Conservation (phyloP, 352 stramenopile species). For the Phytophthora citrophthora region DNA sequence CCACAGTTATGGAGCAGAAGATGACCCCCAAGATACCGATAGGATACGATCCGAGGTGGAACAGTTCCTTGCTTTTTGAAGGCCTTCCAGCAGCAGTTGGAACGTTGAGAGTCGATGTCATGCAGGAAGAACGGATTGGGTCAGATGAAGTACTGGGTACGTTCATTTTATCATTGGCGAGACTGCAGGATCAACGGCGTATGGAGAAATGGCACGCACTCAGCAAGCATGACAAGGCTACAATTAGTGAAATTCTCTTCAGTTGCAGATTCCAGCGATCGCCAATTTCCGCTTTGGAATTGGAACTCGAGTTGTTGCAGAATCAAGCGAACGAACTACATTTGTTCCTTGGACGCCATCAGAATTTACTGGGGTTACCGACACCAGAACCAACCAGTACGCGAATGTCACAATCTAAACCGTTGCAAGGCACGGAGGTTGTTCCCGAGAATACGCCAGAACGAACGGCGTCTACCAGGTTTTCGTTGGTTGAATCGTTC, state of each 20-base stretch:
- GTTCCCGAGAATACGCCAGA: constrained; percentile 31
- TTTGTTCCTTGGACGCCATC: constrained; percentile 60
- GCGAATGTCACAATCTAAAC: constrained; percentile 20
- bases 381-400: constrained; percentile 6
- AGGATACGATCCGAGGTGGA: constrained; percentile 38
- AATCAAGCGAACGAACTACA: constrained; percentile 69
- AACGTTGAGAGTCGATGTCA: constrained; percentile 51
- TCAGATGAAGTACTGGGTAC: constrained; percentile 49
- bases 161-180: constrained; percentile 44
- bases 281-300: constrained; percentile 52
- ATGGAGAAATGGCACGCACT: constrained; percentile 59
- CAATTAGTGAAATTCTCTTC: constrained; percentile 46
- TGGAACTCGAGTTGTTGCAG: constrained; percentile 62
- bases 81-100: constrained; percentile 50
- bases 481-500: constrained; percentile 52
- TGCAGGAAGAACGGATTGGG: constrained; percentile 70
- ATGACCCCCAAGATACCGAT: constrained; percentile 47
- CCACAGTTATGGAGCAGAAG: constrained; percentile 41
- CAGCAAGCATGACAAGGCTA: constrained; percentile 35
- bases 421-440: constrained; percentile 55
- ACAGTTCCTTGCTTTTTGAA: constrained; percentile 53
- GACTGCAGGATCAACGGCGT: constrained; percentile 56
- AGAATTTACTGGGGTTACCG: constrained; percentile 30
- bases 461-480: constrained; percentile 42
- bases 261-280: constrained; percentile 61